Evolutionary conservation across 805 yeast species (phyloP), one percentile per base, ranked within the genome.

Genomic region (Blastobotrys attinorum): DNA sequence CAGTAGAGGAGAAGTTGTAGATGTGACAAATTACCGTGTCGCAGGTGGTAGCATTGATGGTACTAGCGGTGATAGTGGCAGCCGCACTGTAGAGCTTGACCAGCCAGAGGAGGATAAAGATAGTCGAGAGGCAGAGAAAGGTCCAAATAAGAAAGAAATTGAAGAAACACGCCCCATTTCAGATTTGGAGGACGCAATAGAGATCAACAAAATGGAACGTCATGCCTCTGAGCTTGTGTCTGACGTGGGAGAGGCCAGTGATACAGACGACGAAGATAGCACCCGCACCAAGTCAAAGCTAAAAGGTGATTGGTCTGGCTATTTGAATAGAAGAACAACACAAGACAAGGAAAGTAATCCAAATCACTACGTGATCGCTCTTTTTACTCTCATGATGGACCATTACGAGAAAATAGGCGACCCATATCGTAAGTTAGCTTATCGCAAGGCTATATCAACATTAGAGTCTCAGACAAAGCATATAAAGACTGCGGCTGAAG

Each of bases 391-490:
- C 33, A 48, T 69, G 52, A 55, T 62, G 21, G 42, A 53, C 5
- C 53, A 63, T 13, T 65, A 70, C 31, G 50, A 56, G 36, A 45
- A 55, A 3, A 49, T 51, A 29, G 69, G 70, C 2, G 70, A 70
- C 18, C 56, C 54, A 21, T 72, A 62, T 52, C 61, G 67, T 37
- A 65, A 61, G 3, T 57, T 58, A 31, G 67, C 72, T 10, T 77
- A 76, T 47, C 57, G 65, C 18, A 62, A 61, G 16, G 81, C 81
- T 0, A 62, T 73, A 22, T 57, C 61, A 2, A 55, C 70, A 0
- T 48, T 65, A 18, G 57, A 61, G 32, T 53, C 58, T 0, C 38
- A 51, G 4, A 46, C 52, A 3, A 47, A 44, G 3, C 62, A 61
- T 1, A 58, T 77, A 3, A 53, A 43, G 1, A 62, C 66, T 1